Conservation (phyloP, 495 filamentous ascomycete genomes). For the Xylaria longipes region DNA sequence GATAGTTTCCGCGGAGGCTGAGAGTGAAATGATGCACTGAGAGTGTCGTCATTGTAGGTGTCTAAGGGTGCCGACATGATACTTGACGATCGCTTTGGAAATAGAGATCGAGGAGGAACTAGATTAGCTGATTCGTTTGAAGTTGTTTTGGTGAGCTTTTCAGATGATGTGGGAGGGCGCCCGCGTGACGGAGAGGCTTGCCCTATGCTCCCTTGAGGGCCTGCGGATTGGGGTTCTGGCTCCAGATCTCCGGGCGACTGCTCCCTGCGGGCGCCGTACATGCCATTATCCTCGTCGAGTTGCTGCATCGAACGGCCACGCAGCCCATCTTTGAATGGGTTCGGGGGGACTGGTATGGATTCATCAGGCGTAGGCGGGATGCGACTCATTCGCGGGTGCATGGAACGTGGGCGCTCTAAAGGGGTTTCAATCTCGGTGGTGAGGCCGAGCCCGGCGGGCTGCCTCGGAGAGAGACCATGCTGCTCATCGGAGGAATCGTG, state of each 20-base stretch:
- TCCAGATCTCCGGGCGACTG: constrained; percentile 47
- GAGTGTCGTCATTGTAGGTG: constrained; percentile 46
- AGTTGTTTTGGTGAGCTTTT: constrained; percentile 44
- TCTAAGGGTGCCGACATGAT: constrained; percentile 53
- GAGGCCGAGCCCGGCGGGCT: constrained; percentile 50
- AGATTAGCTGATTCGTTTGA: constrained; percentile 50
- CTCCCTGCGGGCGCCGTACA: constrained; percentile 51
- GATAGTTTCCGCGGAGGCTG: constrained; percentile 64
- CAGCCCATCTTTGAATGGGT: constrained; percentile 40
- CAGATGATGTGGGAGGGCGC: constrained; percentile 43
- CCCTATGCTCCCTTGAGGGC: constrained; percentile 25
- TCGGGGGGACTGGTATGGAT: constrained; percentile 48
- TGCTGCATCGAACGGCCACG: constrained; percentile 42
- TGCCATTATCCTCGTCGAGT: constrained; percentile 38
- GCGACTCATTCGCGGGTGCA: constrained; percentile 75
- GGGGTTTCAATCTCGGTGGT: constrained; percentile 63
- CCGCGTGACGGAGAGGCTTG: constrained; percentile 31
- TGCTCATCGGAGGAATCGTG: constrained; percentile 51
- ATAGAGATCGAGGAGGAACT: constrained; percentile 52
- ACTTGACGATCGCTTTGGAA: constrained; percentile 55
- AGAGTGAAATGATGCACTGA: constrained; percentile 52
- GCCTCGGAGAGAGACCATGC: constrained; percentile 38
- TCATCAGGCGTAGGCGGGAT: constrained; percentile 62
- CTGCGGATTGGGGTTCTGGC: constrained; percentile 19
- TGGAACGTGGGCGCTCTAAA: constrained; percentile 68